Evolutionary conservation across 2,329 filamentous ascomycete genomes (phyloP).

Genomic region (Aspergillus sp.): DNA sequence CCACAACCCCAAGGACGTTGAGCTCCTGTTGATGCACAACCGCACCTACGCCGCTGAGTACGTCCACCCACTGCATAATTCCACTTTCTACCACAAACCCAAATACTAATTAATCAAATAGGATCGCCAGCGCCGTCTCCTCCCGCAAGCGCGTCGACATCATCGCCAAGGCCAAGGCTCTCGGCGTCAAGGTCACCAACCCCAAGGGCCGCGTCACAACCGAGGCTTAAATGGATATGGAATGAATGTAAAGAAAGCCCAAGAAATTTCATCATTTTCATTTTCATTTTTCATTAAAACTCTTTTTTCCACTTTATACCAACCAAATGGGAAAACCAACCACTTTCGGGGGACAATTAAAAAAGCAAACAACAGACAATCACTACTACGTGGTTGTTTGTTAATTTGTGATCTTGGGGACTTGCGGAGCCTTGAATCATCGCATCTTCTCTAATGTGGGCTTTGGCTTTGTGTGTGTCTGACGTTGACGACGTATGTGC

Average conservation of each 20-base stretch:
- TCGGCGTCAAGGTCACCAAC: slow-evolving; percentile 99
- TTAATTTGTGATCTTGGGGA: not conserved
- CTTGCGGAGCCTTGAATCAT: slow-evolving; percentile 2
- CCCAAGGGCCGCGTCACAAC: slow-evolving; percentile 98
- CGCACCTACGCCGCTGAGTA: slow-evolving; percentile 98
- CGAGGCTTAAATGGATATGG: slow-evolving; percentile 68
- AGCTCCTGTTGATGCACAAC: slow-evolving; percentile 99
- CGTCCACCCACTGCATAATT: slow-evolving; percentile 43
- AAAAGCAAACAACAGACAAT: too few relatives aligned
- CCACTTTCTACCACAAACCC: not conserved
- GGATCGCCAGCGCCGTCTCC: slow-evolving; percentile 97
- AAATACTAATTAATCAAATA: slow-evolving; percentile 41
- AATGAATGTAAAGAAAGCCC: slow-evolving; percentile 29
- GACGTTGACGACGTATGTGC: not conserved
- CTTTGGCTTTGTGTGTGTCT: not conserved
- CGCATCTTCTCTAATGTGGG: not conserved
- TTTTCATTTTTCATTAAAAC: slow-evolving; percentile 2
- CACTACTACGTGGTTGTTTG: not conserved
- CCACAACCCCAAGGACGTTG: slow-evolving; percentile 92
- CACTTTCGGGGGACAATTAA: too few relatives aligned
- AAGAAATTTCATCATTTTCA: slow-evolving; percentile 16
- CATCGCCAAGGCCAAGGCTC: slow-evolving; percentile 92
- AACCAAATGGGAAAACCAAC: not conserved
- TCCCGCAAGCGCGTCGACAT: slow-evolving; percentile 99
- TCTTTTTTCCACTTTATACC: not conserved